Conservation (phyloP, 2,329 filamentous ascomycete species). For the Tolypocladium tropicale region DNA sequence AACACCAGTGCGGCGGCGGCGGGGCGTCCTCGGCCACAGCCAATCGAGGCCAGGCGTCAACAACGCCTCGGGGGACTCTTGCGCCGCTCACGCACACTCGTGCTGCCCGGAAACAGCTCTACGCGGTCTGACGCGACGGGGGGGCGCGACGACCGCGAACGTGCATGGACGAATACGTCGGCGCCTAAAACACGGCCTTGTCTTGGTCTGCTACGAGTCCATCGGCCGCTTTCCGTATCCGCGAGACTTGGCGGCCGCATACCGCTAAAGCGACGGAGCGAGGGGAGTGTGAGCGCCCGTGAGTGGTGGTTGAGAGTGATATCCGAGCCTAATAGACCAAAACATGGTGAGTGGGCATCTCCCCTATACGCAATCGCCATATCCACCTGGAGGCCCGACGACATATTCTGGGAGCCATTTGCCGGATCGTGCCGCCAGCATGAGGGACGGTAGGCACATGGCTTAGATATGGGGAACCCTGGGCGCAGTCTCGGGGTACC, state of each 20-base stretch:
- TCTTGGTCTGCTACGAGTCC: background rate
- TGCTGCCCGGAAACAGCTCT: constrained; percentile 17
- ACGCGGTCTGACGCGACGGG: constrained; percentile 22
- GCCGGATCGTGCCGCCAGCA: background rate
- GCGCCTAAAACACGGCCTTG: background rate
- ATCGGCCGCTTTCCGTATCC: background rate
- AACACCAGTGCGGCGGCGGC: background rate
- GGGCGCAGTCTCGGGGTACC: background rate
- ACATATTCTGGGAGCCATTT: background rate
- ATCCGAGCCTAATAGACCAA: background rate
- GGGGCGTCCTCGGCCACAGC: background rate
- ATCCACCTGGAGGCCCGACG: too few relatives aligned
- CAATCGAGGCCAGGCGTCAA: background rate
- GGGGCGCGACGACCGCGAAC: background rate
- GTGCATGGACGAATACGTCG: background rate
- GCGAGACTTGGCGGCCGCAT: background rate
- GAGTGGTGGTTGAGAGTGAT: background rate
- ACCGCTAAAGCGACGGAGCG: background rate
- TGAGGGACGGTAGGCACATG: background rate
- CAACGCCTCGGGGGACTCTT: too few relatives aligned
- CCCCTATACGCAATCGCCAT: background rate
- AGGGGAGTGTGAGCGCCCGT: background rate
- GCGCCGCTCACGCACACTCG: background rate
- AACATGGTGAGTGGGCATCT: background rate
- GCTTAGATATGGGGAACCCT: background rate